phyloP scores from a whole-genome alignment of 345 rosid species.

The Eucalyptus guilfoylei region DNA sequence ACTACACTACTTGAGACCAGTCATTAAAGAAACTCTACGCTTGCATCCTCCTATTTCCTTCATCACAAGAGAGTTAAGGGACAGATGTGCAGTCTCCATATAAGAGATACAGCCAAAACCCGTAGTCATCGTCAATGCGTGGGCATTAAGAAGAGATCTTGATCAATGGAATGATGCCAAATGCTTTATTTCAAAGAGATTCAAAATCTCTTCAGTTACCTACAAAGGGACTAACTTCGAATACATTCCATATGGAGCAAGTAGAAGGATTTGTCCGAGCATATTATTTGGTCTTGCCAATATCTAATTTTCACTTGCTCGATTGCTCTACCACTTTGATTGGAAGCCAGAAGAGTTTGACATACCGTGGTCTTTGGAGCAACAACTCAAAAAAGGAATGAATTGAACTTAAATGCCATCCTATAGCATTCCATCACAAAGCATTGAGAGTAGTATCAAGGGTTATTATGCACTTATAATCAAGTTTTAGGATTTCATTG shows the following conservation, averaged over 20 bases:
- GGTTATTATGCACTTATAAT: no score
- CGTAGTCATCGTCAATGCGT: background rate
- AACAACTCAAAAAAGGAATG: no score
- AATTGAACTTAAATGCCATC: no score
- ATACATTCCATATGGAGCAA: background rate
- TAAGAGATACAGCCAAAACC: background rate
- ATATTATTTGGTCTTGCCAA: background rate
- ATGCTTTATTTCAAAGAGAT: background rate
- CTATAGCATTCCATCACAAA: no score
- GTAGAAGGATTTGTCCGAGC: background rate
- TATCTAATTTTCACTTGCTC: background rate
- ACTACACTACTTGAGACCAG: background rate
- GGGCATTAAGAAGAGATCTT: constrained; percentile 13
- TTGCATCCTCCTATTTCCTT: constrained; percentile 6
- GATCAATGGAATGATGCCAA: background rate
- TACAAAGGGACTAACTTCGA: background rate
- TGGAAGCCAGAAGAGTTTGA: no score
- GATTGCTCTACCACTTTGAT: no score
- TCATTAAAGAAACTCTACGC: background rate
- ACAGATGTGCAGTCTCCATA: background rate
- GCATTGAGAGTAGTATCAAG: no score
- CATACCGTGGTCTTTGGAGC: no score
- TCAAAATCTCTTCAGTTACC: background rate
- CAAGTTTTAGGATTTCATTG: no score
- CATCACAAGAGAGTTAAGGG: constrained; percentile 2